These are phyloP conservation scores for Phialophora verrucosa DNA, from an alignment of 2,329 filamentous ascomycete genomes.

Conservation along the genomic window DNA sequence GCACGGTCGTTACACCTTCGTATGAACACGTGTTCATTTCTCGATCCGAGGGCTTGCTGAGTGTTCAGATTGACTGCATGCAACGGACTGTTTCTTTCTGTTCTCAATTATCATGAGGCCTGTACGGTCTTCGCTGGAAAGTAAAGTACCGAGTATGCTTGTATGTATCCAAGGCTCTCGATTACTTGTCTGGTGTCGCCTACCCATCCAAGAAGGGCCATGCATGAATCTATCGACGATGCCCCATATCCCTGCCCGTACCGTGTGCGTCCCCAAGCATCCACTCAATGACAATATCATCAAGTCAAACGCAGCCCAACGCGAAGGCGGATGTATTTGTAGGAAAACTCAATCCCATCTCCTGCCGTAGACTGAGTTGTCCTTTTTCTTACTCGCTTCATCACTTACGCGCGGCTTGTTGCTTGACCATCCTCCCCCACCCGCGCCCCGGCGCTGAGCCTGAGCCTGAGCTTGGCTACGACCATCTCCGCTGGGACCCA, in stretches of 20 bases:
- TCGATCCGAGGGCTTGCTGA: too few relatives aligned
- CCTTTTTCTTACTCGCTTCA: conserved; percentile 22
- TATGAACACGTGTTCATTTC: too few relatives aligned
- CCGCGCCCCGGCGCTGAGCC: background rate
- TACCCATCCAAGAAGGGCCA: background rate
- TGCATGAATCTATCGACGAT: background rate
- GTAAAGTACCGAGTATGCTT: too few relatives aligned
- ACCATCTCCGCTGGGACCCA: background rate
- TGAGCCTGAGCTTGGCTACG: background rate
- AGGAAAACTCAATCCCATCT: conserved; percentile 18
- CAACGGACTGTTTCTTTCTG: too few relatives aligned
- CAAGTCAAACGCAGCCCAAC: background rate
- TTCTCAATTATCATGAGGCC: too few relatives aligned
- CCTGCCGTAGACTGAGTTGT: conserved; percentile 32
- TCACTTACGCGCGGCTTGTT: conserved; percentile 26
- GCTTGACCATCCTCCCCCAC: conserved; percentile 8
- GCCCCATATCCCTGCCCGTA: background rate
- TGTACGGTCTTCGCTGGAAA: too few relatives aligned
- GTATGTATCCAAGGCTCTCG: background rate
- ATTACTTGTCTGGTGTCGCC: background rate
- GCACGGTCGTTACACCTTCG: too few relatives aligned
- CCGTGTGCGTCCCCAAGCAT: background rate
- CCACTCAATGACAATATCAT: background rate
- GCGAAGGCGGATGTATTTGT: background rate
- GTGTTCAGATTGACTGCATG: too few relatives aligned